Percentiles rank a stretch among this genome's conserved stretches.
phyloP scores from a whole-genome alignment of 345 rosid species.

The Melastoma malabathricum region DNA sequence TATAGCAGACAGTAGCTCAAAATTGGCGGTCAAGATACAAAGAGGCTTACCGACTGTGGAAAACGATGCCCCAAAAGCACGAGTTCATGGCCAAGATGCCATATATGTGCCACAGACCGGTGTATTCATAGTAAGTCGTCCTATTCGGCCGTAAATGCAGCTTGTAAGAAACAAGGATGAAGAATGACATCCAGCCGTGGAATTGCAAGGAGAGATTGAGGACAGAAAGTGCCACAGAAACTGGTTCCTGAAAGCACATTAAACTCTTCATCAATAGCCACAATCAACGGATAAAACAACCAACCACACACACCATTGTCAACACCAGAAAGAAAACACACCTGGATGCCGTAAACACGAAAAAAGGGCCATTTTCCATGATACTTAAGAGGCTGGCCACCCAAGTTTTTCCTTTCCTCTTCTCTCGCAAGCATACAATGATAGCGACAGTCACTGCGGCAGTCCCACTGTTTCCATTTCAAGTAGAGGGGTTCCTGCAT shows the following conservation, averaged over 20 bases:
- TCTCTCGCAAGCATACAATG: slow-evolving; percentile 68
- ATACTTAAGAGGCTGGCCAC: slow-evolving; percentile 64
- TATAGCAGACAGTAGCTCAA: too few species aligned
- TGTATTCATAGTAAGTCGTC: slow-evolving; percentile 62
- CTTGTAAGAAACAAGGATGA: slow-evolving; percentile 71
- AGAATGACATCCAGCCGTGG: slow-evolving; percentile 85
- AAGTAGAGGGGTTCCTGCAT: slow-evolving; percentile 79
- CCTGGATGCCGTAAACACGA: slow-evolving; percentile 79
- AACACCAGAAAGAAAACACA: slow-evolving; percentile 1
- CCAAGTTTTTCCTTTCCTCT: slow-evolving; percentile 53
- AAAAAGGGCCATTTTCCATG: slow-evolving; percentile 81
- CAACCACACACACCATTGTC: not conserved
- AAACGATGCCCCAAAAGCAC: slow-evolving; percentile 80
- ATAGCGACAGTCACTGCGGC: slow-evolving; percentile 25
- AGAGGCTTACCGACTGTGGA: slow-evolving; percentile 54
- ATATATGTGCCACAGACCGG: slow-evolving; percentile 60
- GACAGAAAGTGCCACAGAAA: slow-evolving; percentile 73
- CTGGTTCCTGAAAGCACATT: slow-evolving; percentile 50
- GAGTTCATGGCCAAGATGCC: slow-evolving; percentile 63
- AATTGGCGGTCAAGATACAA: too few species aligned
- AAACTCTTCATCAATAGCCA: slow-evolving; percentile 2
- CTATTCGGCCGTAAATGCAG: slow-evolving; percentile 48
- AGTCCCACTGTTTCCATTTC: slow-evolving; percentile 82
- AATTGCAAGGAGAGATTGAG: slow-evolving; percentile 74
- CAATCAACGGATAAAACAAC: not conserved